A percentile compares a stretch with the other conserved stretches of the same genome.
phyloP scores from a whole-genome alignment of 163 green algal species.

The Chloromonas sp. region DNA sequence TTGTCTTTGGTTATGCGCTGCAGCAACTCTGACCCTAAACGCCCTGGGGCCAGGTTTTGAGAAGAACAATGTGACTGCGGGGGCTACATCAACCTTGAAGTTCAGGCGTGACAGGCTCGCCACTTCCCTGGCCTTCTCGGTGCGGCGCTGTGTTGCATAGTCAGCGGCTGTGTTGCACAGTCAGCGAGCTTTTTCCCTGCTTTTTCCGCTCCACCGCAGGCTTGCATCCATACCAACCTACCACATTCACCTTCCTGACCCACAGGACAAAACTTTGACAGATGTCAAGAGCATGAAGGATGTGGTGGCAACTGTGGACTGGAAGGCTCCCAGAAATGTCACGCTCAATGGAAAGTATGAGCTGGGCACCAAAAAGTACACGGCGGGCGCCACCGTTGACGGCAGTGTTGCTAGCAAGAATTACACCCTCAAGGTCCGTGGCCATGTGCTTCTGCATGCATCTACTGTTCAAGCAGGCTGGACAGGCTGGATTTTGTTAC shows the following conservation, averaged over 20 bases:
- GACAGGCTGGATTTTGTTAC: background rate
- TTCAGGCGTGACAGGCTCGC: background rate
- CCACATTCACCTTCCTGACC: too few species aligned
- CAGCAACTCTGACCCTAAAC: background rate
- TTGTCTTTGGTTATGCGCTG: background rate
- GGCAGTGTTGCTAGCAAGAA: constrained; percentile 10
- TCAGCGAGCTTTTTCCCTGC: too few species aligned
- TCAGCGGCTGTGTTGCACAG: too few species aligned
- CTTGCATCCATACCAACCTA: too few species aligned
- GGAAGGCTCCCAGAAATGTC: constrained; percentile 9
- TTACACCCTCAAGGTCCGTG: constrained; percentile 12
- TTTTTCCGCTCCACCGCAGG: too few species aligned
- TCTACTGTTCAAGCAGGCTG: background rate
- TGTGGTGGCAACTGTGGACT: constrained; percentile 15
- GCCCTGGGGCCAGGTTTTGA: background rate
- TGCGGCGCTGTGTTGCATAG: background rate
- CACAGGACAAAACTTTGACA: background rate
- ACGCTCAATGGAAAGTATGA: constrained; percentile 26
- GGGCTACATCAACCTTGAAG: constrained; percentile 10
- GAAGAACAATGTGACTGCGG: background rate
- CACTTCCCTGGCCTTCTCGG: background rate
- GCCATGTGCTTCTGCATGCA: background rate
- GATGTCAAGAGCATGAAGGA: constrained; percentile 9
- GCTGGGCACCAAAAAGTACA: constrained; percentile 22
- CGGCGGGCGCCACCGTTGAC: constrained; percentile 16